phyloP scores from a whole-genome alignment of 1,284 basidiomycete genomes.

The Fomitopsis pinicola region DNA sequence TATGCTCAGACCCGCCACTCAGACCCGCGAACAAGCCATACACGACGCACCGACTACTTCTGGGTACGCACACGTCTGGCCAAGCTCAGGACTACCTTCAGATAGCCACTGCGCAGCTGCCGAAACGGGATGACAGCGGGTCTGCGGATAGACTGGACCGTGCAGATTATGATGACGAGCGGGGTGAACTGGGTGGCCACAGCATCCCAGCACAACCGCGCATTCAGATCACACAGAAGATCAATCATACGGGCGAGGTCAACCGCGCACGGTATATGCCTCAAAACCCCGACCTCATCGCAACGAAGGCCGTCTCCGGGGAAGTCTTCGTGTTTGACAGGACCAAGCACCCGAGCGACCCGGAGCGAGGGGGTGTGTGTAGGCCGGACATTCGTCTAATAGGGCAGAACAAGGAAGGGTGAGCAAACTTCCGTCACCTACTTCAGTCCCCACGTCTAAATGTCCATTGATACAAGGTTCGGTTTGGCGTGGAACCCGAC shows the following conservation, averaged over 20 bases:
- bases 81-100: constrained; percentile 95
- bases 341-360: constrained; percentile 94
- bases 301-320: constrained; percentile 89
- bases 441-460: too few relatives aligned
- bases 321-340: constrained; percentile 94
- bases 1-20: not conserved
- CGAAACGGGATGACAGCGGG: constrained; percentile 63
- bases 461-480: constrained; percentile 49
- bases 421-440: constrained; percentile 22
- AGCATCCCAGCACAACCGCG: constrained; percentile 75
- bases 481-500: constrained; percentile 90
- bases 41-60: constrained; percentile 88
- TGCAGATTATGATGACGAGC: constrained; percentile 88
- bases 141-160: constrained; percentile 74
- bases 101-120: constrained; percentile 93
- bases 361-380: constrained; percentile 79
- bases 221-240: constrained; percentile 89
- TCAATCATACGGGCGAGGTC: constrained; percentile 96
- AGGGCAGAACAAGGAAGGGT: constrained; percentile 95
- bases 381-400: constrained; percentile 89
- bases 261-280: constrained; percentile 99
- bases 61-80: constrained; percentile 97
- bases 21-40: constrained; percentile 89
- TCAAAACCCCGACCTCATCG: constrained; percentile 95
- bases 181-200: constrained; percentile 87